Percentiles rank a stretch among this genome's conserved stretches.
phyloP scores from a whole-genome alignment of 140 eudicot species.

The Bidens hawaiensis region DNA sequence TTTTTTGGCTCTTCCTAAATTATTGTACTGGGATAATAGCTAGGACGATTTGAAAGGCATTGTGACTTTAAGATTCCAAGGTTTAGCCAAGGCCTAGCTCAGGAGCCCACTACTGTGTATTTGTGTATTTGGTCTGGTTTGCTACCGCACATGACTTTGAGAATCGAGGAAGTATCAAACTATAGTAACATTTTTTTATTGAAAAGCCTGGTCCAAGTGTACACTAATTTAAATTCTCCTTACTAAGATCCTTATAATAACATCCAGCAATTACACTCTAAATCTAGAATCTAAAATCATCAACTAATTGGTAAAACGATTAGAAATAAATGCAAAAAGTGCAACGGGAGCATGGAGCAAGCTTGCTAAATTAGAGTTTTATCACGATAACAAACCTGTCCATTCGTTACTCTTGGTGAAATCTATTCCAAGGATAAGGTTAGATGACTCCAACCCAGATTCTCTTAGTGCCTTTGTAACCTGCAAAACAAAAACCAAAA shows the following conservation, averaged over 20 bases:
- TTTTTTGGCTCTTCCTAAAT: too few species aligned
- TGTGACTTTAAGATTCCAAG: too few species aligned
- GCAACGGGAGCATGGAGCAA: neutral
- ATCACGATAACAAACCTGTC: slow-evolving; percentile 49
- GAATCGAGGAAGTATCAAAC: neutral
- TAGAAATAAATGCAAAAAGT: neutral
- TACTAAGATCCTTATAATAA: neutral
- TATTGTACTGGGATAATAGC: too few species aligned
- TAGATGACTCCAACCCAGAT: slow-evolving; percentile 83
- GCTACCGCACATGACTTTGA: too few species aligned
- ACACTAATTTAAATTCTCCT: neutral
- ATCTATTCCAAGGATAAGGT: slow-evolving; percentile 73
- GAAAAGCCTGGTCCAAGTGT: neutral
- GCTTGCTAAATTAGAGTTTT: neutral
- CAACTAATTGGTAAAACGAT: neutral
- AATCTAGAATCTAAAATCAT: neutral
- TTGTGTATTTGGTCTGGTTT: too few species aligned
- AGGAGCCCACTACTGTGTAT: too few species aligned
- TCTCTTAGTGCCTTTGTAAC: slow-evolving; percentile 69
- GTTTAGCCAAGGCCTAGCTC: too few species aligned
- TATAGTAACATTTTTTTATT: neutral
- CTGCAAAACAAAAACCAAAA: slow-evolving; percentile 30
- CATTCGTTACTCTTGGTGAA: slow-evolving; percentile 89
- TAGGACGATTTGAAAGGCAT: too few species aligned
- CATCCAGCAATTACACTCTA: neutral